These are phyloP conservation scores for Phytophthora colocasiae DNA, from an alignment of 352 stramenopile species.

Conservation along the genomic window DNA sequence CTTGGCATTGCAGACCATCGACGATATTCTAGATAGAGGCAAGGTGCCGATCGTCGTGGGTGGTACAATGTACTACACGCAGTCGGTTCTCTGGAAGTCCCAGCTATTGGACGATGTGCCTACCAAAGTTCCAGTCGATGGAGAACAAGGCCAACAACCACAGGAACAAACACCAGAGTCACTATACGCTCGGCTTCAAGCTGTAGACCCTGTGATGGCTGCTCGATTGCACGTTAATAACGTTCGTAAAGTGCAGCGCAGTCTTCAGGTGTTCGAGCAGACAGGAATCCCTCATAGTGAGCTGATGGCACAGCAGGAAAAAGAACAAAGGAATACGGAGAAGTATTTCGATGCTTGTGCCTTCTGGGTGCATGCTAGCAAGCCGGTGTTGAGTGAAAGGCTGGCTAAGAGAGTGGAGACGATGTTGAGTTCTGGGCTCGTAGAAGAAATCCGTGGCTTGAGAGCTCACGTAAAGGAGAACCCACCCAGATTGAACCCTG, in stretches of 20 bases:
- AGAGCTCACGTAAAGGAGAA: conserved; percentile 58
- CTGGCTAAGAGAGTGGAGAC: conserved; percentile 76
- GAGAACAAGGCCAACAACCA: conserved; percentile 23
- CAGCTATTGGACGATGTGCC: conserved; percentile 85
- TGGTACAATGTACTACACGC: conserved; percentile 94
- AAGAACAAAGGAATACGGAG: conserved; percentile 51
- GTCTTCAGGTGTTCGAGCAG: conserved; percentile 86
- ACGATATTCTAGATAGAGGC: conserved; percentile 84
- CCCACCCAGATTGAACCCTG: conserved; percentile 41
- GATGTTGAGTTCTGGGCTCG: conserved; percentile 82
- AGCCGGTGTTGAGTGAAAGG: conserved; percentile 65
- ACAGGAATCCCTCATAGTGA: conserved; percentile 83
- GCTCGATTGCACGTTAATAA: conserved; percentile 86
- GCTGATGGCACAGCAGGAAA: conserved; percentile 63
- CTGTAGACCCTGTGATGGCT: conserved; percentile 88
- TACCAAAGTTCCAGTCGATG: conserved; percentile 10
- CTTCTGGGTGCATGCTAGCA: conserved; percentile 86
- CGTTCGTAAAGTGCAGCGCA: conserved; percentile 86
- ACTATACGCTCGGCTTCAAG: conserved; percentile 64
- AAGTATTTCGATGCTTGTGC: conserved; percentile 83
- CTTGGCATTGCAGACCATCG: conserved; percentile 73
- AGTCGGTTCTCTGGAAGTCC: conserved; percentile 89
- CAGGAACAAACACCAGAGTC: conserved; percentile 50
- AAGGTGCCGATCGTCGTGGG: conserved; percentile 93
- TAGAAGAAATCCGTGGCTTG: conserved; percentile 78